Percentiles rank a stretch among this genome's conserved stretches.
Conservation (phyloP, 192 early-diverging fungal genomes). For the Coemansia guatemalensis region DNA sequence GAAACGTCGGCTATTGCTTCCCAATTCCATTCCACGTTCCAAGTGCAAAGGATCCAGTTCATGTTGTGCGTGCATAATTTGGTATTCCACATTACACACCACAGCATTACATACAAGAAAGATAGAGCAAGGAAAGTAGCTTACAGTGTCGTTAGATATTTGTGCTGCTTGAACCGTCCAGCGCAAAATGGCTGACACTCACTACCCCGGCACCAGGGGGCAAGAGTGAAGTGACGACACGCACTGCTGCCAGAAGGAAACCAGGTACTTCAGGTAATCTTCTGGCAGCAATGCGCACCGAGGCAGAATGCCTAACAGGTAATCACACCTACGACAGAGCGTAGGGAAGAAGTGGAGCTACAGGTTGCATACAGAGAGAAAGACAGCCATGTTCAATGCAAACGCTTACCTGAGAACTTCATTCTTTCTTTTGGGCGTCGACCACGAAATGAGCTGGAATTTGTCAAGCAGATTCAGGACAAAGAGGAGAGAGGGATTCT, state of each 20-base stretch:
- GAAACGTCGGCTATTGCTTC: slow-evolving; percentile 67
- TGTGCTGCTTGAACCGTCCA: slow-evolving; percentile 34
- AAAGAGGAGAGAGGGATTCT: slow-evolving; percentile 34
- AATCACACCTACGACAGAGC: slow-evolving; percentile 12
- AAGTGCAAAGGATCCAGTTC: background rate
- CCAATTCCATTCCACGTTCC: background rate
- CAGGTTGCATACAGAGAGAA: background rate
- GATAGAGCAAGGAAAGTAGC: slow-evolving; percentile 7
- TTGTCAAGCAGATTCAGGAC: slow-evolving; percentile 18
- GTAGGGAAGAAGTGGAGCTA: slow-evolving; percentile 11
- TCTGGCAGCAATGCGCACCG: slow-evolving; percentile 8
- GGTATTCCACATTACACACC: slow-evolving; percentile 2
- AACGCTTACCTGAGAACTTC: slow-evolving; percentile 52
- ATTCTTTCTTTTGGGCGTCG: slow-evolving; percentile 25
- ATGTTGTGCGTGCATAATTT: background rate
- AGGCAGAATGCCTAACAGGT: slow-evolving; percentile 23
- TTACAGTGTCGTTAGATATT: slow-evolving; percentile 19
- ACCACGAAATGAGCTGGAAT: slow-evolving; percentile 23
- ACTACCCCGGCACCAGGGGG: slow-evolving; percentile 13
- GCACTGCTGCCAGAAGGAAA: slow-evolving; percentile 3
- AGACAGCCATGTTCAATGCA: slow-evolving; percentile 5
- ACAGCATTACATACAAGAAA: slow-evolving; percentile 23
- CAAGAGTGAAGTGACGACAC: slow-evolving; percentile 52
- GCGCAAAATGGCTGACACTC: slow-evolving; percentile 50
- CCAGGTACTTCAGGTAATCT: background rate